phyloP scores from a whole-genome alignment of 83 land plant genomes.

The Isoetes engelmannii region DNA sequence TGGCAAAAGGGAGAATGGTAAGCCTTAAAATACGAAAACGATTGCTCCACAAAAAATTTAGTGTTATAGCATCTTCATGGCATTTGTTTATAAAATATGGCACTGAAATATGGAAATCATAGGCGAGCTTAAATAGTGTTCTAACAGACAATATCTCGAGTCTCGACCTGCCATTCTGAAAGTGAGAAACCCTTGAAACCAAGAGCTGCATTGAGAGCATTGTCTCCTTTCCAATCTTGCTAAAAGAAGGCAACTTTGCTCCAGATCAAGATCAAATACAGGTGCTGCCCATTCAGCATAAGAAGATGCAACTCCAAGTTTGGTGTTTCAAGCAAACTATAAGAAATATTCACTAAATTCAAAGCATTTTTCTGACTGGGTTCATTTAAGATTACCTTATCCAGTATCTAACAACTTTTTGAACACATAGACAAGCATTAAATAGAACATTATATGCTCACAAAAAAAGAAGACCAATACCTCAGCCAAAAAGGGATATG shows the following conservation, averaged over 20 bases:
- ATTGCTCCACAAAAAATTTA: not conserved
- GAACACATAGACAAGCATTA: not conserved
- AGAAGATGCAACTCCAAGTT: not conserved
- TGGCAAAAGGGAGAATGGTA: not conserved
- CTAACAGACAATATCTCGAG: no score
- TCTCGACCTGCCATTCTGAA: no score
- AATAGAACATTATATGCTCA: not conserved
- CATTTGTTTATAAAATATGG: not conserved
- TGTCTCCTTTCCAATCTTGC: no score
- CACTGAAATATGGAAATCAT: no score
- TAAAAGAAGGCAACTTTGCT: no score
- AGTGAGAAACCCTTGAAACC: no score
- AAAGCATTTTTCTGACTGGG: not conserved
- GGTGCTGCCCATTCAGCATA: no score
- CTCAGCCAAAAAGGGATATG: conserved; percentile 38
- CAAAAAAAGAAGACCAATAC: not conserved
- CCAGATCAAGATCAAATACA: no score
- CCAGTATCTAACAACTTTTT: not conserved
- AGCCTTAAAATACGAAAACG: not conserved
- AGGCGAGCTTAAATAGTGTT: no score
- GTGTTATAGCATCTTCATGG: not conserved
- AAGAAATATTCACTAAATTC: not conserved
- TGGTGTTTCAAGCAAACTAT: not conserved
- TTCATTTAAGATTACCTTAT: not conserved
- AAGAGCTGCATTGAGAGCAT: no score